These are phyloP conservation scores for Ophiocordyceps australis DNA, from an alignment of 2,329 filamentous ascomycete genomes.

Conservation along the genomic window DNA sequence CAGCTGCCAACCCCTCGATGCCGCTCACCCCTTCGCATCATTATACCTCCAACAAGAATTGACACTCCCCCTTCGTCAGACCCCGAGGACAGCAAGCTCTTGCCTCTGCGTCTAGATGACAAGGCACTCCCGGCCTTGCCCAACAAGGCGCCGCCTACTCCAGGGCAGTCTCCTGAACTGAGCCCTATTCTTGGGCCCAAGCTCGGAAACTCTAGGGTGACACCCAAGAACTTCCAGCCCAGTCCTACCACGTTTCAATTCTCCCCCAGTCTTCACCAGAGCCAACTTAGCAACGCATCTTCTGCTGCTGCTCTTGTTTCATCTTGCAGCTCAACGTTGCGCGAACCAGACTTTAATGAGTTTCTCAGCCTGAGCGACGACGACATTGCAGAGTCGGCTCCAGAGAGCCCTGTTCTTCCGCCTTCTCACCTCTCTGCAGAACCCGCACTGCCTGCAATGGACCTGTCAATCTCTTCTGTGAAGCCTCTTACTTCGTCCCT, in stretches of 20 bases:
- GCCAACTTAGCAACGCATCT: slow-evolving; percentile 12
- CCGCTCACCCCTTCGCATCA: slow-evolving; percentile 7
- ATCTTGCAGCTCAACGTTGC: slow-evolving; percentile 18
- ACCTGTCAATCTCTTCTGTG: slow-evolving; percentile 7
- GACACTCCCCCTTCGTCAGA: slow-evolving; percentile 15
- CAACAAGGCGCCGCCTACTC: slow-evolving; percentile 9
- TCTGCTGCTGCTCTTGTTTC: slow-evolving; percentile 11
- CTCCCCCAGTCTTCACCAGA: too few species aligned
- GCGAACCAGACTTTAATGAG: slow-evolving; percentile 32
- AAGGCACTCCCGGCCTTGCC: slow-evolving; percentile 5
- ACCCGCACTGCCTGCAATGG: slow-evolving; percentile 5
- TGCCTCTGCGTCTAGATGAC: slow-evolving; percentile 1
- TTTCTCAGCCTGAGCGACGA: slow-evolving; percentile 37
- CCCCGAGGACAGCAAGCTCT: slow-evolving; percentile 7
- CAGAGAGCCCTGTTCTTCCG: slow-evolving; percentile 5
- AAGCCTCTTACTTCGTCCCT: slow-evolving; percentile 12
- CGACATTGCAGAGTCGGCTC: slow-evolving; percentile 31
- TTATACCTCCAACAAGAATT: slow-evolving; percentile 6
- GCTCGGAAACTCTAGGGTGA: slow-evolving; percentile 10
- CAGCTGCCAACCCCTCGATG: slow-evolving; percentile 9
- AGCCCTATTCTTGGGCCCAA: slow-evolving; percentile 9
- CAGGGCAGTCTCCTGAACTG: slow-evolving; percentile 13
- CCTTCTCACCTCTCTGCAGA: too few species aligned
- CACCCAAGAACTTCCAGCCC: slow-evolving; percentile 9
- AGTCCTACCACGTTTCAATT: slow-evolving; percentile 10